Base-by-base conservation (phyloP, 257 asterid species). In the Coffea canephora region DNA sequence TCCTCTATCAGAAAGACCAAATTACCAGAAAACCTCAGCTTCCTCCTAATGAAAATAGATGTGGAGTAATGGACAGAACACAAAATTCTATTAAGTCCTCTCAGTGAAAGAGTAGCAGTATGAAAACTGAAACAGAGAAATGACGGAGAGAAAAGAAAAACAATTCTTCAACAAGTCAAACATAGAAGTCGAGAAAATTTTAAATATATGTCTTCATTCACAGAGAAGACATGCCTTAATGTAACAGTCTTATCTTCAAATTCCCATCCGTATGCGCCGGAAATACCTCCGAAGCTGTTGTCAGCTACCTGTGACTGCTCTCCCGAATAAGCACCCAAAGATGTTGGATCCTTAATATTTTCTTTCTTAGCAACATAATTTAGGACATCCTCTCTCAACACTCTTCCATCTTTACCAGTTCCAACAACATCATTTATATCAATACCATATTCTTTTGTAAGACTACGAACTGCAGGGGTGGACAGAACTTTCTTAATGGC, bases 381-480 rank as follows among this genome's bases (percentile, higher is more conserved):
- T 48, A 83, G 81, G 82, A 95, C 88, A 79, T 95, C 98, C 82
- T 93, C 95, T 86, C 87, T 91, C 79, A 88, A 82, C 65, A 95
- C 85, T 81, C 98, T 86, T 77, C 97, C 95, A 18, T 85, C 96
- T 72, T 90, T 81, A 75, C 98, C 96, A 78, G 97, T 87, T 82
- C 98, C 98, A 75, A 2, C 83, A 71, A 95, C 94, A 80, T 89
- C 89, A 73, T 89, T 89, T 66, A 95, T 89, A 79, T 89, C 81
- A 69, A 93, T 81, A 72, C 91, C 95, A 61, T 88, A 82, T 71
- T 89, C 88, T 83, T 92, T 95, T 6, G 96, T 95, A 82, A 92
- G 89, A 88, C 81, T 90, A 83, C 97, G 99, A 57, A 93, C 92
- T 74, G 95, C 91, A 76, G 99, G 98, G 1, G 97, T 95, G 74